Conservation (phyloP, 306 rosid species). For the Dryas alaskensis region DNA sequence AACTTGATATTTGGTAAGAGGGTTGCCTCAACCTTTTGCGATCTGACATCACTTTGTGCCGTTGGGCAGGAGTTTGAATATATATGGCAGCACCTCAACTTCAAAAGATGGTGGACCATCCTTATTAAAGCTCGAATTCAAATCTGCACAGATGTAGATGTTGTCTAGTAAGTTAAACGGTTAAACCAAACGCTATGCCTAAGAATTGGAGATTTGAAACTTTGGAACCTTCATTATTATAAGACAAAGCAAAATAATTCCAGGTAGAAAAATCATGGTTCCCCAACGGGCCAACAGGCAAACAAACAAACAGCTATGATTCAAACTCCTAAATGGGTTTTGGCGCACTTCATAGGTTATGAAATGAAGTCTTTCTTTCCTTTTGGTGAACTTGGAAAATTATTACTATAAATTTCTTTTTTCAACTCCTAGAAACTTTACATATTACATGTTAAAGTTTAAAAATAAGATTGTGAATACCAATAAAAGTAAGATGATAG, state of each 20-base stretch:
- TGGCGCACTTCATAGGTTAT: too few species aligned
- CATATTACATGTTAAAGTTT: too few species aligned
- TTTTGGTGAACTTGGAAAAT: too few species aligned
- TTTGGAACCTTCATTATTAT: background rate
- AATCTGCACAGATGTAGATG: background rate
- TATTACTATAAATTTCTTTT: too few species aligned
- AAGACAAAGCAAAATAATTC: background rate
- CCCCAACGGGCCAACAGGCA: background rate
- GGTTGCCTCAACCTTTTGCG: too few species aligned
- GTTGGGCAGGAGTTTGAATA: slow-evolving; percentile 1
- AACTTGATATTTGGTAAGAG: too few species aligned
- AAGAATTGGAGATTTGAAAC: background rate
- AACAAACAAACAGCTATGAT: background rate
- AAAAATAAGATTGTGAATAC: too few species aligned
- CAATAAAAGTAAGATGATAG: too few species aligned
- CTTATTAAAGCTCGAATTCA: background rate
- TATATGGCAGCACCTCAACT: background rate
- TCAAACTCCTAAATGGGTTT: background rate
- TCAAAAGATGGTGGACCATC: background rate
- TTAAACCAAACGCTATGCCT: background rate
- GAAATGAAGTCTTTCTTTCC: too few species aligned
- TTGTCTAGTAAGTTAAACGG: background rate
- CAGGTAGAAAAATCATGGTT: background rate
- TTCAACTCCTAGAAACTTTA: too few species aligned
- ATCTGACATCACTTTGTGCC: slow-evolving; percentile 12